These are phyloP conservation scores for Fomitopsis palustris DNA, from an alignment of 1,284 basidiomycete genomes.

Conservation along the genomic window DNA sequence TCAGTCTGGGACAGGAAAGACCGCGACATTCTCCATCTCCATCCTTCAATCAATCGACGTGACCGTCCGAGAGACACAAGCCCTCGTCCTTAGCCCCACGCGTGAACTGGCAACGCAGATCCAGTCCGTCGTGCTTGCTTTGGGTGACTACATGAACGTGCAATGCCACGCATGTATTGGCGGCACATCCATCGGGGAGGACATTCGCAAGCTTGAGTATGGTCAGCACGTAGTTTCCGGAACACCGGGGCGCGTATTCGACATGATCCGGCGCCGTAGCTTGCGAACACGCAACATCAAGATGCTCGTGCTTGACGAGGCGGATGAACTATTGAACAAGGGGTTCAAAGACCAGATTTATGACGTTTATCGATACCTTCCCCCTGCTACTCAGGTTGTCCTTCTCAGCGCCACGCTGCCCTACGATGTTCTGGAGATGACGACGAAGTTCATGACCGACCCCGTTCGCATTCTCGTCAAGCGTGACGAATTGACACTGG, in stretches of 20 bases:
- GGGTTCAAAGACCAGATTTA: constrained; percentile 99
- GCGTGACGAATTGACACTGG: constrained; percentile 98
- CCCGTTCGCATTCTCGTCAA: constrained; percentile 98
- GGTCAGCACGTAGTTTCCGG: constrained; percentile 98
- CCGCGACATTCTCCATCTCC: constrained; percentile 95
- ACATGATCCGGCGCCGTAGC: constrained; percentile 97
- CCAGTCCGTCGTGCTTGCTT: constrained; percentile 95
- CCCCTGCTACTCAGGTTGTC: constrained; percentile 97
- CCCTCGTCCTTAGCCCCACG: constrained; percentile 92
- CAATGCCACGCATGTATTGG: constrained; percentile 99
- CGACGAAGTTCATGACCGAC: constrained; percentile 99
- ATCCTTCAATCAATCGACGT: constrained; percentile 96
- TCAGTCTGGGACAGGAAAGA: constrained; percentile 99
- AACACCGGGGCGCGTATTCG: constrained; percentile 97
- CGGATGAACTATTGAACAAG: constrained; percentile 96
- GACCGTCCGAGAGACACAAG: constrained; percentile 93
- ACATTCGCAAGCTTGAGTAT: constrained; percentile 97
- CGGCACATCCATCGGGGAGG: constrained; percentile 96
- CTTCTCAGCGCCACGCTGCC: constrained; percentile 94
- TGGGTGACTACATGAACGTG: constrained; percentile 99
- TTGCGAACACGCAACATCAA: constrained; percentile 98
- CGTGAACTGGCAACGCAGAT: constrained; percentile 97
- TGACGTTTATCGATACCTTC: constrained; percentile 98
- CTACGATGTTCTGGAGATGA: constrained; percentile 99
- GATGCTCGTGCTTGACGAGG: constrained; percentile 98